Evolutionary conservation across 2,329 filamentous ascomycete species (phyloP).

Genomic region (Metarhizium rileyi): DNA sequence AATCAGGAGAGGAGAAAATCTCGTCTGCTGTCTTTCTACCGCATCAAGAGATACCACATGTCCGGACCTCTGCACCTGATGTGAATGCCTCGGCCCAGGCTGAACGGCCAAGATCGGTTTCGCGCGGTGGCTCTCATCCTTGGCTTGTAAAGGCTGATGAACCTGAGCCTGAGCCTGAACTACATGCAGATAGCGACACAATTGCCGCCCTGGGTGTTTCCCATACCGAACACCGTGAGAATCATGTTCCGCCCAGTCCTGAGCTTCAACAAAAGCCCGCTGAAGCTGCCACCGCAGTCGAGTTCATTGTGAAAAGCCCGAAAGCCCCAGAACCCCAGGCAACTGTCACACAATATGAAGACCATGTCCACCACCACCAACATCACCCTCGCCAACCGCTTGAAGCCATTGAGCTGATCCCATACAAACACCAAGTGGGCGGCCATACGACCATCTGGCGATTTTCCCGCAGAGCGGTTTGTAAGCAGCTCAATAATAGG

Average conservation of each 20-base stretch:
- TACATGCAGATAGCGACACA: constrained; percentile 14
- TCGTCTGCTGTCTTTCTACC: constrained; percentile 78
- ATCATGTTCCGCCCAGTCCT: constrained; percentile 16
- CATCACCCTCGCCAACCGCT: constrained; percentile 51
- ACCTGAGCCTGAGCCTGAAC: constrained; percentile 26
- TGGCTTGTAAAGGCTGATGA: constrained; percentile 53
- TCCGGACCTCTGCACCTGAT: constrained; percentile 20
- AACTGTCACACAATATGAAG: constrained; percentile 33
- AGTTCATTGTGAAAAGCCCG: constrained; percentile 27
- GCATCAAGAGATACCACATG: constrained; percentile 48
- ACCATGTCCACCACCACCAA: constrained; percentile 42
- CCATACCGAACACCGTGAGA: constrained; percentile 20
- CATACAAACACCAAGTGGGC: constrained; percentile 94
- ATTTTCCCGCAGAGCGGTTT: constrained; percentile 89
- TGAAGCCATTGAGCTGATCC: constrained; percentile 89
- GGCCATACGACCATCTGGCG: constrained; percentile 94
- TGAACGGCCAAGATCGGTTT: constrained; percentile 36
- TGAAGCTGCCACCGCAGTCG: constrained; percentile 32
- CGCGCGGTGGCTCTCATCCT: constrained; percentile 30
- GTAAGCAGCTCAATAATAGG: constrained; percentile 95
- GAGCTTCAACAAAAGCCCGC: constrained; percentile 27
- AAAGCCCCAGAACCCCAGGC: constrained; percentile 20
- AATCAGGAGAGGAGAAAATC: constrained; percentile 74
- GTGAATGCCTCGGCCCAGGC: constrained; percentile 30
- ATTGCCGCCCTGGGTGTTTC: constrained; percentile 15